Evolutionary conservation across 768 basidiomycete genomes (phyloP), one percentile per base, ranked within the genome.

Genomic region (Tremella mesenterica): DNA sequence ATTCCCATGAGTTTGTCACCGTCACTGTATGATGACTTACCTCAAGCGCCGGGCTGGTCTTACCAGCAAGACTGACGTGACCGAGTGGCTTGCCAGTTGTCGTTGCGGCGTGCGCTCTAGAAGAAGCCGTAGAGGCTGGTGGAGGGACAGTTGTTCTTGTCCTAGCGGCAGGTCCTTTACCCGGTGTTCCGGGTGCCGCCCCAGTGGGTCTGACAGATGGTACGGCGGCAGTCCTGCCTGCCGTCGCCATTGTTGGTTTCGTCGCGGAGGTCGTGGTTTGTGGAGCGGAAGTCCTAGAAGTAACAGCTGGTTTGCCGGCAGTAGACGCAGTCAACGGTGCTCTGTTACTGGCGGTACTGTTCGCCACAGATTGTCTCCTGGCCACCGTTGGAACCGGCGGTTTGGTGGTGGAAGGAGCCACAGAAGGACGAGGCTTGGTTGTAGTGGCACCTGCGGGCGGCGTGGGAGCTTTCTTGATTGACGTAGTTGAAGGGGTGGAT

Each of bases 41-140:
- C 50, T 64, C 54, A 8, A 57, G 27, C 30, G 44, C 57, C 9
- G 9, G 38, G 4, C 49, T 29, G 34, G 52, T 51, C 30, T 59
- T 58, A 20, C 44, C 45, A 16, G 54, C 49, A n/a, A 44, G 50
- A 54, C 27, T 14, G 43, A 10, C 4, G 20, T 41, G 28, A 48
- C n/a, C 47, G 30, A 46, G 30, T 16, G 50, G 36, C 30, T 41
- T 45, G 25, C 30, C 31, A 39, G 36, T 13, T n/a, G 34, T 16
- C 4, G 33, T 38, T 26, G 49, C 26, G 14, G 7, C 12, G 10
- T 9, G 20, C 18, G 41, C 18, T n/a, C 41, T 43, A 8, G 41
- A 43, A 25, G 41, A 43, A 20, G 41, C 26, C 6, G 31, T 30
- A 16, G 14, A 20, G 7, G 18, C 20, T 18, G 49, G 33, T 38